These are phyloP conservation scores for Pyricularia sp. DNA, from an alignment of 2,329 filamentous ascomycete species.

Conservation along the genomic window DNA sequence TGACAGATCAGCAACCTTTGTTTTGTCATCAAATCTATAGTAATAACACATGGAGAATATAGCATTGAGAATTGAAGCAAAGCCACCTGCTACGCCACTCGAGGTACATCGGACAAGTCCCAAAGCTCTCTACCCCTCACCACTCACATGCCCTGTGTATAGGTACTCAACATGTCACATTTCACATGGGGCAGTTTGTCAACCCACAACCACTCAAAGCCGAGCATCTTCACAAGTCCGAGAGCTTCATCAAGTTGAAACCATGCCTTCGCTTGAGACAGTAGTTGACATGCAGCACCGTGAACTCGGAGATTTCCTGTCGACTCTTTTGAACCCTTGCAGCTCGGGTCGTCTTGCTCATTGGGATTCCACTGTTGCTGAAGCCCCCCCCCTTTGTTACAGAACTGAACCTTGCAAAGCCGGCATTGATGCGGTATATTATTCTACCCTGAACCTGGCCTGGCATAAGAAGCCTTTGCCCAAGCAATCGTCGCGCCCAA, in stretches of 20 bases:
- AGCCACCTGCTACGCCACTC: not conserved
- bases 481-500: not conserved
- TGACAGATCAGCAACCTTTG: not conserved
- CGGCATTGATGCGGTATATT: too few relatives aligned
- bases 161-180: not conserved
- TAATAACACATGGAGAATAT: not conserved
- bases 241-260: not conserved
- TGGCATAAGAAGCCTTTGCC: not conserved
- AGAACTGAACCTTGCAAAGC: not conserved
- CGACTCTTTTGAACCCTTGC: not conserved
- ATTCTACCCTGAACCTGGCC: too few relatives aligned
- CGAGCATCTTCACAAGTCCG: not conserved
- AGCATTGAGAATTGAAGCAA: not conserved
- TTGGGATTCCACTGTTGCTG: not conserved
- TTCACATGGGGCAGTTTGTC: not conserved
- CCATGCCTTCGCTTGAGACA: not conserved
- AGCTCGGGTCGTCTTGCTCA: not conserved
- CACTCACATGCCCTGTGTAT: too few relatives aligned
- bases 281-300: not conserved
- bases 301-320: too few relatives aligned
- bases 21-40: not conserved
- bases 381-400: not conserved
- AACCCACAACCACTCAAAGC: not conserved
- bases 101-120: not conserved
- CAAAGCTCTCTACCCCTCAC: not conserved